Evolutionary conservation across 257 asterid genomes (phyloP), one percentile per base, ranked within the genome.

Genomic region (Thymus quinquecostatus): DNA sequence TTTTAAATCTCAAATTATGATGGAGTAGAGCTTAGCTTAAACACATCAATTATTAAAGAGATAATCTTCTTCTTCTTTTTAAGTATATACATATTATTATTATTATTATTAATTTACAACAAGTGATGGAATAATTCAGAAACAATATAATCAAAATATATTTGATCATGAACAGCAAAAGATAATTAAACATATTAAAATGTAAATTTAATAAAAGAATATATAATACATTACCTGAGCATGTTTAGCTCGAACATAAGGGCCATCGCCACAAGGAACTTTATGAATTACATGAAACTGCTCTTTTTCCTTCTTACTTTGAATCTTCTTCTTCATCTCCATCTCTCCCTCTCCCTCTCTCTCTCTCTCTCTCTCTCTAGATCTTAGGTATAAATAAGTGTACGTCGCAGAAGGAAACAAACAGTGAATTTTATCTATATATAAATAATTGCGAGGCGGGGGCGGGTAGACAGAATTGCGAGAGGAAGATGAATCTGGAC

Each of bases 241-340:
- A 80, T 85, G 84, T 70, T 92, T 92, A 47, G 97, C 98, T 47
- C 90, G 84, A 68, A 86, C 97, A 70, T 92, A 92, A 80, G 96
- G 97, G 2, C 98, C 97, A 77, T 92, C 95, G 6, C 97, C 98
- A 5, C 87, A 83, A 77, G 98, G 98, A 75, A 90, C 95, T 72
- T 92, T 92, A 78, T 86, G 85, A 53, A 84, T 78, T 1, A 86
- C 91, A 68, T 84, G 95, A 75, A 79, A 86, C 8, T 30, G 47
- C 36, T 81, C 79, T 38, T 74, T 76, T 27, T 83, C 82, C 38
- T 48, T 75, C 77, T 64, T 82, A 27, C n/a, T 41, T n/a, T 30
- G 45, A 33, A 7, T 55, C 32, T 13, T 32, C 56, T 64, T 64
- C 65, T 60, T 38, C 65, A n/a, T 28, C 60, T 44, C 64, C 64